These are phyloP conservation scores for Penicillium psychrofluorescens DNA, from an alignment of 495 filamentous ascomycete genomes.

Conservation along the genomic window DNA sequence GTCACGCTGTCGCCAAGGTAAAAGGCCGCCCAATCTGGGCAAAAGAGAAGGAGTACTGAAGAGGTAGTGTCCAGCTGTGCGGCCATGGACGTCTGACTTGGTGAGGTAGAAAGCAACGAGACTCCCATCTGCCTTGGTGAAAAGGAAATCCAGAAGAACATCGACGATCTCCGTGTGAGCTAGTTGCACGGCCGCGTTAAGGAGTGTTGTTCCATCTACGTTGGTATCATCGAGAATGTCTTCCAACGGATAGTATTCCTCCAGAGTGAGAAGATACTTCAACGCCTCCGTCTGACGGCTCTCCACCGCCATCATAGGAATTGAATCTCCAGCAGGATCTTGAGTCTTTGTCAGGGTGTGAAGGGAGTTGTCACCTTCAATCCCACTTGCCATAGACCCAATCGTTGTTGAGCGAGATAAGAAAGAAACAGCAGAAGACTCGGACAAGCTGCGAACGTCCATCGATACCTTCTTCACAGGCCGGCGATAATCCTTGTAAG, in stretches of 20 bases:
- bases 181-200: slow-evolving; percentile 91
- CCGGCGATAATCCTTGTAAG: slow-evolving; percentile 38
- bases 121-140: slow-evolving; percentile 42
- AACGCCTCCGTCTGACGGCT: slow-evolving; percentile 61
- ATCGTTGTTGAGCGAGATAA: slow-evolving; percentile 69
- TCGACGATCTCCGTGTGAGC: slow-evolving; percentile 70
- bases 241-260: slow-evolving; percentile 61
- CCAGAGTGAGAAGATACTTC: slow-evolving; percentile 68
- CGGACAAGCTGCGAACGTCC: slow-evolving; percentile 84
- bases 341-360: slow-evolving; percentile 77
- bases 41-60: slow-evolving; percentile 86
- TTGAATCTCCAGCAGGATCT: slow-evolving; percentile 72
- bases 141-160: slow-evolving; percentile 61
- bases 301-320: slow-evolving; percentile 95
- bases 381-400: slow-evolving; percentile 59
- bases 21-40: slow-evolving; percentile 57
- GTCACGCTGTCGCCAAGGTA: slow-evolving; percentile 88
- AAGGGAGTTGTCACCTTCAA: slow-evolving; percentile 81
- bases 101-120: slow-evolving; percentile 58
- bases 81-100: slow-evolving; percentile 72
- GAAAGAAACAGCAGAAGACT: slow-evolving; percentile 70
- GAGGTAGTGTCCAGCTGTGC: slow-evolving; percentile 90
- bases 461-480: slow-evolving; percentile 74
- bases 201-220: slow-evolving; percentile 78
- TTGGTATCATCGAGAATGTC: slow-evolving; percentile 75